phyloP scores from a whole-genome alignment of 345 rosid genomes.

The Lagerstroemia speciosa region DNA sequence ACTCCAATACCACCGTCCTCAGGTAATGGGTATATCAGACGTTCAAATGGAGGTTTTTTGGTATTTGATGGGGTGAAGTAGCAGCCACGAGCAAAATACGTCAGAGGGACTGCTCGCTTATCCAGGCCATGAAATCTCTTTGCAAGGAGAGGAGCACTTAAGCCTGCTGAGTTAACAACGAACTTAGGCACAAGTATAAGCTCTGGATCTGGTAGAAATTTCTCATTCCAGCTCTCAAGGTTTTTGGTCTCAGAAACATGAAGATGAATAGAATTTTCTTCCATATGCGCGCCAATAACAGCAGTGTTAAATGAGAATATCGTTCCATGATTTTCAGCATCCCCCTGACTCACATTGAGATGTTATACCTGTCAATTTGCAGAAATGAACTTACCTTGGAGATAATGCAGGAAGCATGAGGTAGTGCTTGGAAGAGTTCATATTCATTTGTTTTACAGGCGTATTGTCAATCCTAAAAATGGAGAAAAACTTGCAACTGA shows the following conservation, averaged over 20 bases:
- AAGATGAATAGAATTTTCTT: conserved; percentile 44
- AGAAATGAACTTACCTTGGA: conserved; percentile 22
- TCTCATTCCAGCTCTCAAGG: conserved; percentile 36
- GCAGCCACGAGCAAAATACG: conserved; percentile 74
- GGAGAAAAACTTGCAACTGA: not conserved
- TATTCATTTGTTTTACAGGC: not conserved
- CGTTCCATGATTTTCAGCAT: conserved; percentile 57
- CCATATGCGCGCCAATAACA: conserved; percentile 54
- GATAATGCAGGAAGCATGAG: not conserved
- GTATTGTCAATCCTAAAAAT: not conserved
- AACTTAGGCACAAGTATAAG: conserved; percentile 54
- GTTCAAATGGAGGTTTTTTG: conserved; percentile 45
- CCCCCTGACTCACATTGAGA: conserved; percentile 53
- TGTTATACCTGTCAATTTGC: conserved; percentile 30
- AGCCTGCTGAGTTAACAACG: conserved; percentile 77
- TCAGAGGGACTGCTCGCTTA: conserved; percentile 34
- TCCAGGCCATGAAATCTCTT: conserved; percentile 54
- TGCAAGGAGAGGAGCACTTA: conserved; percentile 62
- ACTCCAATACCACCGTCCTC: conserved; percentile 93
- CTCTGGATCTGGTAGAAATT: conserved; percentile 27
- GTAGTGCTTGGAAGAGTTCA: not conserved
- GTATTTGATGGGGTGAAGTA: conserved; percentile 58
- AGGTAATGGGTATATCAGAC: conserved; percentile 76
- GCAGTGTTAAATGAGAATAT: conserved; percentile 72
- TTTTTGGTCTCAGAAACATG: conserved; percentile 38